A percentile compares a stretch with the other conserved stretches of the same genome.
Conservation (phyloP, 176 grass and related monocot genomes). For the Pontederia crassipes region DNA sequence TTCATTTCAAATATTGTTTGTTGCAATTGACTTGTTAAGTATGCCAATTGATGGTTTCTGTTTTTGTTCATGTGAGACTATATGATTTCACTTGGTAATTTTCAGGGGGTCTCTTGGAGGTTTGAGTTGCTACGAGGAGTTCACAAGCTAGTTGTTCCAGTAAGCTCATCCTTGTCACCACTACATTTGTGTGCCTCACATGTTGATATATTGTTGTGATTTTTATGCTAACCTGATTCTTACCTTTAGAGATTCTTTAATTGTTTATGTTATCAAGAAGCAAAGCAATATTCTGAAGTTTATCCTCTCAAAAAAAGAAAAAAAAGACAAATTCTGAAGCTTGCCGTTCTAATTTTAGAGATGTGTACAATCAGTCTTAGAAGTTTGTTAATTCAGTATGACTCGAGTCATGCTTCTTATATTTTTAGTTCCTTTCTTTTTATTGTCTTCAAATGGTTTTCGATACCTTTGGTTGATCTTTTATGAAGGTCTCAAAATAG, state of each 20-base stretch:
- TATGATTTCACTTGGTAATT: too few species aligned
- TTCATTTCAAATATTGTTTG: constrained; percentile 2
- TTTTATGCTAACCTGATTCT: neutral
- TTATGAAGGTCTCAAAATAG: neutral
- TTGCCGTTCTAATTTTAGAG: too few species aligned
- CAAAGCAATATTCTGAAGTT: too few species aligned
- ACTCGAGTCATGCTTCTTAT: too few species aligned
- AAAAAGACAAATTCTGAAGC: too few species aligned
- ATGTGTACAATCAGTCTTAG: too few species aligned
- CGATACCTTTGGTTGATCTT: neutral
- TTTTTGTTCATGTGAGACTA: neutral
- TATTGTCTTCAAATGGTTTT: too few species aligned
- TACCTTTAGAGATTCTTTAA: too few species aligned
- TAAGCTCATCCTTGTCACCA: constrained; percentile 28
- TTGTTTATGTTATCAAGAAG: too few species aligned
- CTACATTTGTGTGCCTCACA: neutral
- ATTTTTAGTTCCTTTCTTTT: too few species aligned
- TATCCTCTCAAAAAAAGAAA: too few species aligned
- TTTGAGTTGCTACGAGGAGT: constrained; percentile 81
- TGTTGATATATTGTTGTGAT: neutral
- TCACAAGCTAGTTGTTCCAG: constrained; percentile 86
- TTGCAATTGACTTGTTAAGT: constrained; percentile 7
- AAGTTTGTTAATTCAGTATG: too few species aligned
- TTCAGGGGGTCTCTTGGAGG: constrained; percentile 87
- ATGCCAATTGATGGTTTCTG: constrained; percentile 12